phyloP scores from a whole-genome alignment of 768 basidiomycete species.

The Paxillus involutus region DNA sequence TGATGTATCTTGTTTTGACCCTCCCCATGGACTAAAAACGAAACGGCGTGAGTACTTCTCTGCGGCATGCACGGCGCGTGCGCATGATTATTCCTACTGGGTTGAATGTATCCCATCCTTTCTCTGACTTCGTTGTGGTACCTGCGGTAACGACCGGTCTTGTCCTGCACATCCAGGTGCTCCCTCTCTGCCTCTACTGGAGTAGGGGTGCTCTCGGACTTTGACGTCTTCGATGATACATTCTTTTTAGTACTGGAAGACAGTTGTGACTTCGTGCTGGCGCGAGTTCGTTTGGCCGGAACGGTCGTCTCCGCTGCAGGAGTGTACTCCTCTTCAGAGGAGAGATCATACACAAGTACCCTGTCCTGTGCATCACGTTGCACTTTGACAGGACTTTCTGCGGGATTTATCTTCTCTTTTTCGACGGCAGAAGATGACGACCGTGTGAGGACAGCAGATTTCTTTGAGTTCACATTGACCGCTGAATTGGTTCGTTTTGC shows the following conservation, averaged over 20 bases:
- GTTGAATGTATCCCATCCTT: conserved; percentile 55
- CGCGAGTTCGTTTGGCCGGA: conserved; percentile 25
- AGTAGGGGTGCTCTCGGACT: conserved; percentile 4
- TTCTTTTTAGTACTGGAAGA: conserved; percentile 5
- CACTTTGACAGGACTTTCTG: background rate
- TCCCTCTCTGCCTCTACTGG: conserved; percentile 15
- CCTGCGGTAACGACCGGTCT: conserved; percentile 51
- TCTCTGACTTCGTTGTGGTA: conserved; percentile 44
- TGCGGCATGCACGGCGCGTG: background rate
- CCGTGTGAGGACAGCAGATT: background rate
- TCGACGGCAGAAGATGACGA: conserved; percentile 1
- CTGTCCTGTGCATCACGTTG: background rate
- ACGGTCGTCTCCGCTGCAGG: conserved; percentile 6
- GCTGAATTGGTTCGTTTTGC: conserved; percentile 43
- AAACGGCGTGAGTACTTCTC: background rate
- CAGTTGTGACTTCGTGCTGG: conserved; percentile 17
- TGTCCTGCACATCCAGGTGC: conserved; percentile 43
- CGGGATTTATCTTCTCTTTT: conserved; percentile 7
- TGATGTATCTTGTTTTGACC: conserved; percentile 63
- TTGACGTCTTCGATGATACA: background rate
- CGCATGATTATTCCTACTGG: conserved; percentile 49
- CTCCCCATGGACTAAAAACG: conserved; percentile 59
- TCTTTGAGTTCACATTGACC: conserved; percentile 17
- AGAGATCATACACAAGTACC: conserved; percentile 10
- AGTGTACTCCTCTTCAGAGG: conserved; percentile 20